Evolutionary conservation across 495 filamentous ascomycete genomes (phyloP).

Genomic region (Penicillium soppii): DNA sequence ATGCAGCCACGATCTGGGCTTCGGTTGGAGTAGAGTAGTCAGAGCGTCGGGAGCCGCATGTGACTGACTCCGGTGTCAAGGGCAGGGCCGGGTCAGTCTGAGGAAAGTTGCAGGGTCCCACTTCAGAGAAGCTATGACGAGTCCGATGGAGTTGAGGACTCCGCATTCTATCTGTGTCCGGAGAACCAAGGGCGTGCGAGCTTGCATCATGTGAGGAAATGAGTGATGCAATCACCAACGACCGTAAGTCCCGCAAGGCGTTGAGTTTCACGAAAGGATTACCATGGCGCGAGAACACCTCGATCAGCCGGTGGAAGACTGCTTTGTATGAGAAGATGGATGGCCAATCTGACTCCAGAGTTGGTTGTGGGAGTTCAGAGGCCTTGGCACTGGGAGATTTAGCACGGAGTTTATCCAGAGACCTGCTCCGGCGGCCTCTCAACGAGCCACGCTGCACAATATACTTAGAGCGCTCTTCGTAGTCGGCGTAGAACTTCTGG

Average conservation of each 20-base stretch:
- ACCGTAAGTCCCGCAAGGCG: slow-evolving; percentile 78
- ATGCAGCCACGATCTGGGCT: slow-evolving; percentile 68
- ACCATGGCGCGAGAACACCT: slow-evolving; percentile 85
- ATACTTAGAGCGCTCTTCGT: slow-evolving; percentile 34
- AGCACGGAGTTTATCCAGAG: slow-evolving; percentile 21
- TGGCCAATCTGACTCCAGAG: slow-evolving; percentile 11
- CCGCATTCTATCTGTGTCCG: slow-evolving; percentile 4
- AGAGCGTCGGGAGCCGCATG: slow-evolving; percentile 38
- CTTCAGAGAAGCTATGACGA: slow-evolving; percentile 40
- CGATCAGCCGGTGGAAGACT: slow-evolving; percentile 76
- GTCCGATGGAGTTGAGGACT: slow-evolving; percentile 16
- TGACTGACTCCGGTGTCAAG: slow-evolving; percentile 33
- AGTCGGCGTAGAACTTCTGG: slow-evolving; percentile 45
- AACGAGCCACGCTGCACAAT: slow-evolving; percentile 22
- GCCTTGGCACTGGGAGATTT: not conserved
- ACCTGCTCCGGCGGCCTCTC: slow-evolving; percentile 34
- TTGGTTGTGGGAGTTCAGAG: not conserved
- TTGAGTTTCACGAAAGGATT: slow-evolving; percentile 86
- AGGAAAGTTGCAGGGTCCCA: slow-evolving; percentile 8
- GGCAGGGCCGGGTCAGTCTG: slow-evolving; percentile 22
- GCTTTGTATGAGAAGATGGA: slow-evolving; percentile 65
- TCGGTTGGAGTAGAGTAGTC: slow-evolving; percentile 45
- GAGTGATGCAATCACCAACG: slow-evolving; percentile 74
- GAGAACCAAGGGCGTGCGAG: slow-evolving; percentile 5
- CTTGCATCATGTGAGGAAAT: slow-evolving; percentile 47